Evolutionary conservation across 2,329 filamentous ascomycete species (phyloP).

Genomic region (Tolypocladium amazonense): DNA sequence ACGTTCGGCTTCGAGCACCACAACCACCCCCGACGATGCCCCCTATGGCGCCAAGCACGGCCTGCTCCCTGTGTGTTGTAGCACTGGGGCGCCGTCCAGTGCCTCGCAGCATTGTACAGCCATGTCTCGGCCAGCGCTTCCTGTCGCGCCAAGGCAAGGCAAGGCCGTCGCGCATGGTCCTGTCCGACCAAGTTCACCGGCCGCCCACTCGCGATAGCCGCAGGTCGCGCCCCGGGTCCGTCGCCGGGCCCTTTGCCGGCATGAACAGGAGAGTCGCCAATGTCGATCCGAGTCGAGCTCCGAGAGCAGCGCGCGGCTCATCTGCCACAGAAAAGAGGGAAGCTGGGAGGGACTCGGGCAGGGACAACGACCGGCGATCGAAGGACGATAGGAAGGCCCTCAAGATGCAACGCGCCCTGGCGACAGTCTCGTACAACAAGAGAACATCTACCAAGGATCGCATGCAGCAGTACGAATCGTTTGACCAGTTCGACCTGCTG

Average conservation of each 20-base stretch:
- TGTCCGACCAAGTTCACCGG: slow-evolving; percentile 42
- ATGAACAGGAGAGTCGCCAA: slow-evolving; percentile 46
- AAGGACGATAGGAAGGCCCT: slow-evolving; percentile 56
- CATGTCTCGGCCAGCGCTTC: slow-evolving; percentile 24
- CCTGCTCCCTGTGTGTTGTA: slow-evolving; percentile 9
- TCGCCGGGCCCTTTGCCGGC: slow-evolving; percentile 40
- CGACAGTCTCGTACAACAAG: slow-evolving; percentile 65
- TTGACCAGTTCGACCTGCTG: slow-evolving; percentile 70
- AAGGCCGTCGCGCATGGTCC: slow-evolving; percentile 45
- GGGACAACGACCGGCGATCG: slow-evolving; percentile 23
- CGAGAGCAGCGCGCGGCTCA: slow-evolving; percentile 6
- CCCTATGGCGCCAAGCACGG: slow-evolving; percentile 6
- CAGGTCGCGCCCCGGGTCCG: slow-evolving; percentile 24
- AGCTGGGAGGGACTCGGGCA: slow-evolving; percentile 16
- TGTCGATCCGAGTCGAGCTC: slow-evolving; percentile 15
- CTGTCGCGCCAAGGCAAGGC: slow-evolving; percentile 22
- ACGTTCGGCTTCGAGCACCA: not conserved
- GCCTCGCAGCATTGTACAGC: slow-evolving; percentile 11
- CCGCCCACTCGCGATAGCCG: slow-evolving; percentile 22
- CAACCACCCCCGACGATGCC: not conserved
- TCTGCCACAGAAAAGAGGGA: not conserved
- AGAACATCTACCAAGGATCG: slow-evolving; percentile 39
- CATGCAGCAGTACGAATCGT: slow-evolving; percentile 62
- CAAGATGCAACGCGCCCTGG: slow-evolving; percentile 82
- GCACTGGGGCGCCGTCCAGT: slow-evolving; percentile 4